Conservation (phyloP, 345 rosid genomes). For the Kandelia obovata region DNA sequence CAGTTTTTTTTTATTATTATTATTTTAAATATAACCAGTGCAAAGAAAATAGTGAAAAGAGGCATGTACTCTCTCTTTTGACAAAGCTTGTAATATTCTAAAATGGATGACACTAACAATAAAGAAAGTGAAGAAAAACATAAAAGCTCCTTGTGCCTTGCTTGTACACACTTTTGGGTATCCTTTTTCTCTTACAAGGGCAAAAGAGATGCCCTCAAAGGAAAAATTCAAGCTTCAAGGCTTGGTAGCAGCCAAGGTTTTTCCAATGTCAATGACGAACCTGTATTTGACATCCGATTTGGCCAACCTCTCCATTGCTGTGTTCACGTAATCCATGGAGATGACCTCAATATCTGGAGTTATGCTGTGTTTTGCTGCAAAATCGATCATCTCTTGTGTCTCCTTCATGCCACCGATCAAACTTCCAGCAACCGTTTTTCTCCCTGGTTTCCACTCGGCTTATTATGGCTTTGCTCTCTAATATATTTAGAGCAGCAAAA, state of each 20-base stretch:
- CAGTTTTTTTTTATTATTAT: neutral
- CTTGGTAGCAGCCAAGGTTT: neutral
- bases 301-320: slow-evolving; percentile 2
- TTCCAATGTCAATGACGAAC: slow-evolving; percentile 51
- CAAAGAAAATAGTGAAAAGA: too few relatives aligned
- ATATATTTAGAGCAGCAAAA: too few relatives aligned
- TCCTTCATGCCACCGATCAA: slow-evolving; percentile 54
- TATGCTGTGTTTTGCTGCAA: slow-evolving; percentile 48
- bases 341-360: slow-evolving; percentile 55
- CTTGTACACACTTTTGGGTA: too few relatives aligned
- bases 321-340: slow-evolving; percentile 24
- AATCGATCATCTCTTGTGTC: slow-evolving; percentile 57
- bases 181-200: too few relatives aligned
- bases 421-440: slow-evolving; percentile 43
- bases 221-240: neutral
- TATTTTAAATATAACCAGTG: too few relatives aligned
- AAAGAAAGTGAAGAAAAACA: too few relatives aligned
- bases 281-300: slow-evolving; percentile 54
- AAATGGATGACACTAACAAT: too few relatives aligned
- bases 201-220: neutral
- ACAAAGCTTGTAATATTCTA: too few relatives aligned
- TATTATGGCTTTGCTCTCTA: too few relatives aligned
- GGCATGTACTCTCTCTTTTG: too few relatives aligned
- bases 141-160: too few relatives aligned
- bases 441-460: slow-evolving; percentile 19